Percentiles rank a stretch among this genome's conserved stretches.
Evolutionary conservation across 2,329 filamentous ascomycete species (phyloP).

Genomic region (Huntiella savannae): DNA sequence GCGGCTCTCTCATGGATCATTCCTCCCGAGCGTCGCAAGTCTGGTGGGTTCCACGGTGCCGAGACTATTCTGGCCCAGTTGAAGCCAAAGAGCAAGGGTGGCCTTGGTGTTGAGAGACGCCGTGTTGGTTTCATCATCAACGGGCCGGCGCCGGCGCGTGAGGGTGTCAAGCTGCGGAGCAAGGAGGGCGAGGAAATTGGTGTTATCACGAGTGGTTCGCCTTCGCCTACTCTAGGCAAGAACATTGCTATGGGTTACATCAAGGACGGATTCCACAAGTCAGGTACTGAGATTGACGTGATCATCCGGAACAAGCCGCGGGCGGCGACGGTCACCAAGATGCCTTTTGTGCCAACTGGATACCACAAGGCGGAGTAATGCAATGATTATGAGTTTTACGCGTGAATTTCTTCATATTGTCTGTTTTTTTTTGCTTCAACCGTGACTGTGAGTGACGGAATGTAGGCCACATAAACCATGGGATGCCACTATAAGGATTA

Average conservation of each 20-base stretch:
- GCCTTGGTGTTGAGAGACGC: constrained; percentile 47
- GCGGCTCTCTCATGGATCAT: constrained; percentile 57
- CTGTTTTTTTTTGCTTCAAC: too few species aligned
- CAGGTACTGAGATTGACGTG: constrained; percentile 62
- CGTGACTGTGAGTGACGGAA: constrained; percentile 8
- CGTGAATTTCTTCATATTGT: neutral
- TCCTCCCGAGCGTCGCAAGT: constrained; percentile 49
- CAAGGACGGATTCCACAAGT: constrained; percentile 62
- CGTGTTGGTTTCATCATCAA: constrained; percentile 68
- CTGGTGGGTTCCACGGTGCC: constrained; percentile 68
- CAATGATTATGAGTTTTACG: neutral
- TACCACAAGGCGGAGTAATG: constrained; percentile 38
- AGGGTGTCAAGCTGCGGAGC: constrained; percentile 63
- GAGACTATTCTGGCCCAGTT: constrained; percentile 62
- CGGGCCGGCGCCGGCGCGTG: constrained; percentile 62
- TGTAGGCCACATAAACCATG: constrained; percentile 26
- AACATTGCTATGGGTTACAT: constrained; percentile 97
- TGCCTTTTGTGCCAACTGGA: constrained; percentile 71
- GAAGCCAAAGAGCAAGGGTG: constrained; percentile 52
- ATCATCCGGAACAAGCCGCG: constrained; percentile 59
- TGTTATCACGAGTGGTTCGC: constrained; percentile 71
- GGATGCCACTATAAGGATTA: constrained; percentile 22
- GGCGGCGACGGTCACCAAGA: constrained; percentile 59
- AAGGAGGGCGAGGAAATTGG: constrained; percentile 51
- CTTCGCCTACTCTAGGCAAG: constrained; percentile 65